Conservation (phyloP, 169 alveolate species). For the Plasmodium cynomolgi region DNA sequence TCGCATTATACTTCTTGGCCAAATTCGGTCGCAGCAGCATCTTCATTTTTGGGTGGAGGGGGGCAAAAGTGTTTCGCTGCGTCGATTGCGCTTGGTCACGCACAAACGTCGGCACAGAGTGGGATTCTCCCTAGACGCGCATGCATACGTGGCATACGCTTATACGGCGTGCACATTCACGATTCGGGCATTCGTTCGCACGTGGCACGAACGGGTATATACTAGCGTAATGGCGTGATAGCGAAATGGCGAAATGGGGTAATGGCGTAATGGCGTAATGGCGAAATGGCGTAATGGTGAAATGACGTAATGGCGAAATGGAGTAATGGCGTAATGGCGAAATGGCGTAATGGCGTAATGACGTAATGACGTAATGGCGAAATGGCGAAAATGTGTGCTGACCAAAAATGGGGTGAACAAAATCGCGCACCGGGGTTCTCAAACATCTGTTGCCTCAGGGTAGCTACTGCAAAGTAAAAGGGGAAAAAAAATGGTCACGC, state of each 20-base stretch:
- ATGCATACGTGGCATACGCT: neutral
- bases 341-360: no score
- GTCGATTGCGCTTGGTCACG: neutral
- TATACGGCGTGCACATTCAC: neutral
- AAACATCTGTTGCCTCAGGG: neutral
- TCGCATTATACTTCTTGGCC: neutral
- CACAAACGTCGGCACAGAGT: neutral
- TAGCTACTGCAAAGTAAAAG: neutral
- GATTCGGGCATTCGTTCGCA: neutral
- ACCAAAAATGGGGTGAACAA: neutral
- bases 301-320: neutral
- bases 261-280: neutral
- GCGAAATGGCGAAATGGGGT: neutral
- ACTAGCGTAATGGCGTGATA: neutral
- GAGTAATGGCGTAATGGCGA: neutral
- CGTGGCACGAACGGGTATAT: neutral
- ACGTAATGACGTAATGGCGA: neutral
- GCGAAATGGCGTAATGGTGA: neutral
- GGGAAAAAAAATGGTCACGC: neutral
- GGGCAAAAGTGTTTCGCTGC: neutral
- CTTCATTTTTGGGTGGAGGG: neutral
- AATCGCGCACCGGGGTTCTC: neutral
- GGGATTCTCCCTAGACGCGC: neutral
- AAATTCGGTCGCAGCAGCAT: conserved; percentile 15
- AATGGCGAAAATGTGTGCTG: neutral